A percentile compares a stretch with the other conserved stretches of the same genome.
These are phyloP conservation scores for Trichophyton equinum DNA, from an alignment of 2,329 filamentous ascomycete species.

Conservation along the genomic window DNA sequence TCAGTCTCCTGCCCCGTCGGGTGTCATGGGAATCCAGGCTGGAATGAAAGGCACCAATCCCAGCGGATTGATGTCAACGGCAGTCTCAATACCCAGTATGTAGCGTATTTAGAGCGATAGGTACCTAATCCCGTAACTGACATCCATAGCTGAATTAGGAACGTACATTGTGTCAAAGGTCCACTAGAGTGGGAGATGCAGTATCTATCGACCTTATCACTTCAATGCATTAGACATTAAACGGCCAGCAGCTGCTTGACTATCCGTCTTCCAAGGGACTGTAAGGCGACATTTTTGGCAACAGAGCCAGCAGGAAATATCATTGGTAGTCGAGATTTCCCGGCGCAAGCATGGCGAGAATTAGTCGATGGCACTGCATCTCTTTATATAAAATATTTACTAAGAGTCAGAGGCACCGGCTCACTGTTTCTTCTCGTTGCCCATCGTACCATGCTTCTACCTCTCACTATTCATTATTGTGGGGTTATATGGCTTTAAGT, in stretches of 20 bases:
- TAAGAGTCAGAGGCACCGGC: too few relatives aligned
- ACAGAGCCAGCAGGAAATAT: neutral
- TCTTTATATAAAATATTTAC: too few relatives aligned
- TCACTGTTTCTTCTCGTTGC: too few relatives aligned
- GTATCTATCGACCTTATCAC: neutral
- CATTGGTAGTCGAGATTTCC: neutral
- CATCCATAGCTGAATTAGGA: neutral
- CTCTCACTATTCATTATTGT: too few relatives aligned
- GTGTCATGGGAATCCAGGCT: neutral
- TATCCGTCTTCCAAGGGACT: neutral
- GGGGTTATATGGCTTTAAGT: too few relatives aligned
- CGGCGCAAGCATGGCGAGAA: too few relatives aligned
- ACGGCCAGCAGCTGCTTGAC: neutral
- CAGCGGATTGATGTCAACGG: neutral
- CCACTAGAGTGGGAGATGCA: neutral
- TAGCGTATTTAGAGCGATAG: neutral
- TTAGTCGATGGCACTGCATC: too few relatives aligned
- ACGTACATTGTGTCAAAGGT: neutral
- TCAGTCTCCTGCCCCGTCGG: neutral
- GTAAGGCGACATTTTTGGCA: neutral
- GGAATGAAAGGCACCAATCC: slow-evolving; percentile 1
- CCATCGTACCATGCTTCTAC: too few relatives aligned
- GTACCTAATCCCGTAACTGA: too few relatives aligned
- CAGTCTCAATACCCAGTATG: neutral
- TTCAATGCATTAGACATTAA: neutral